A percentile compares a stretch with the other conserved stretches of the same genome.
phyloP scores from a whole-genome alignment of 805 yeast species.

The Cyberlindnera euphorbiae region DNA sequence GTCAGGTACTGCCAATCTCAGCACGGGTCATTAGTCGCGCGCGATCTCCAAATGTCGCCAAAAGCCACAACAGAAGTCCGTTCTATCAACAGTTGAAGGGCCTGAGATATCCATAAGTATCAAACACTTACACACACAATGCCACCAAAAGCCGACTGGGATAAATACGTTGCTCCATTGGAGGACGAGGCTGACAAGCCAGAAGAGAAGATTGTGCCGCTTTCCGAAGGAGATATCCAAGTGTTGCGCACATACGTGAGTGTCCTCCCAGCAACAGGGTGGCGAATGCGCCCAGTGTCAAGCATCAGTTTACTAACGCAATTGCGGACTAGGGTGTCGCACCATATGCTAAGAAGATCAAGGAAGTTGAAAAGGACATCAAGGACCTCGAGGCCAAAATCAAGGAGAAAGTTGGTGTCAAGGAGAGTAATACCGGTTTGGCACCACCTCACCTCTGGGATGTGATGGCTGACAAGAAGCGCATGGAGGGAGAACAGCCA shows the following conservation, averaged over 20 bases:
- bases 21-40: too few relatives aligned
- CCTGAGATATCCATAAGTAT: too few relatives aligned
- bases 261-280: conserved; percentile 10
- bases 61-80: too few relatives aligned
- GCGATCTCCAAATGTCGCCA: too few relatives aligned
- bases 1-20: too few relatives aligned
- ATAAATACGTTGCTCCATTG: conserved; percentile 85
- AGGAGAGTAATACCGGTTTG: conserved; percentile 96
- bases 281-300: background rate
- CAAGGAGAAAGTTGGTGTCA: conserved; percentile 90
- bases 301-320: conserved; percentile 1
- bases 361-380: conserved; percentile 81
- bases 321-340: conserved; percentile 72
- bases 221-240: conserved; percentile 95
- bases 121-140: conserved; percentile 37
- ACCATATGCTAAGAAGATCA: conserved; percentile 81
- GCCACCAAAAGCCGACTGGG: conserved; percentile 99
- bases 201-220: conserved; percentile 76
- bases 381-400: conserved; percentile 80
- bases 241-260: conserved; percentile 81
- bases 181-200: conserved; percentile 49
- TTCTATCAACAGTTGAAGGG: too few relatives aligned
- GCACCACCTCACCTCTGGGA: conserved; percentile 98
- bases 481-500: conserved; percentile 92
- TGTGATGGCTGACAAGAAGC: conserved; percentile 89